These are phyloP conservation scores for Cucumis cinereus DNA, from an alignment of 306 rosid species.

Conservation along the genomic window DNA sequence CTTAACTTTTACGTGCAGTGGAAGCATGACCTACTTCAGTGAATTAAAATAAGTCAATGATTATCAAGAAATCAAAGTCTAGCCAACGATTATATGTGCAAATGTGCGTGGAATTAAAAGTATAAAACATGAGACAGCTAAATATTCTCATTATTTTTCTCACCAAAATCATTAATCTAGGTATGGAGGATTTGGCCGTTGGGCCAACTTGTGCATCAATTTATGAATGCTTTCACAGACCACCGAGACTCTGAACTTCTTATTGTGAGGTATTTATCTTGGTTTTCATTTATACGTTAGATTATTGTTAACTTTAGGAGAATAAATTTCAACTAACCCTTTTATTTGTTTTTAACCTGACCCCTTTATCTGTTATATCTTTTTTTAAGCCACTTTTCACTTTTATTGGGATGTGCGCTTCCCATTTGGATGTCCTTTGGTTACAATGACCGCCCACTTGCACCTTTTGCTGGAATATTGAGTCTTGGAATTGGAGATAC, in stretches of 20 bases:
- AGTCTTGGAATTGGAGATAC: constrained; percentile 95
- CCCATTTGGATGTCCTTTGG: constrained; percentile 95
- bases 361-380: neutral
- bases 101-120: neutral
- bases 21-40: neutral
- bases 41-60: neutral
- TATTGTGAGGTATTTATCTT: constrained; percentile 56
- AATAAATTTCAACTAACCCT: constrained; percentile 5
- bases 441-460: constrained; percentile 76
- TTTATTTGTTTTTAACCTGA: constrained; percentile 1
- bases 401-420: constrained; percentile 83
- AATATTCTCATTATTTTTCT: neutral
- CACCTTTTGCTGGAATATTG: constrained; percentile 89
- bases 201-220: constrained; percentile 64
- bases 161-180: constrained; percentile 19
- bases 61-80: neutral
- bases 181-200: constrained; percentile 95
- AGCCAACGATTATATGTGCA: neutral
- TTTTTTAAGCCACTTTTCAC: constrained; percentile 77
- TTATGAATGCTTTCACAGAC: constrained; percentile 95
- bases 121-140: neutral
- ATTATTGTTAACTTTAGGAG: constrained; percentile 7
- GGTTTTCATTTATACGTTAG: neutral
- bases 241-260: constrained; percentile 94
- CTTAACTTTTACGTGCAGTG: neutral